These are phyloP conservation scores for Hypseocharis bilobata DNA, from an alignment of 441 rosid genomes.

Conservation along the genomic window DNA sequence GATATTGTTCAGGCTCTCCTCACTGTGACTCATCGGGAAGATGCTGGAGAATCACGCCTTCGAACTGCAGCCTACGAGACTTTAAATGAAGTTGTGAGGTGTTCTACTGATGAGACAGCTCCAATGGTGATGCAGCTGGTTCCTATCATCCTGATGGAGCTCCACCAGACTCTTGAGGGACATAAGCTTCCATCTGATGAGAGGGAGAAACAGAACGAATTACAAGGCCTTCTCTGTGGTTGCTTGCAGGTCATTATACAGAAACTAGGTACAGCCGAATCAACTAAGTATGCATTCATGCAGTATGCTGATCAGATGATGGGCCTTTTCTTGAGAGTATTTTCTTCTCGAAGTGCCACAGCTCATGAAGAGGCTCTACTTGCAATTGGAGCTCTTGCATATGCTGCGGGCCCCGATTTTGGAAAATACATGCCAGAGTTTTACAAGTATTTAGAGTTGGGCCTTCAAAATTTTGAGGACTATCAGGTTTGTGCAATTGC, in stretches of 20 bases:
- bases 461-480: slow-evolving; percentile 79
- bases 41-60: slow-evolving; percentile 71
- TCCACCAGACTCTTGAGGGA: slow-evolving; percentile 64
- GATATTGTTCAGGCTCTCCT: slow-evolving; percentile 56
- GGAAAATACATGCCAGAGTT: slow-evolving; percentile 72
- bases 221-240: slow-evolving; percentile 87
- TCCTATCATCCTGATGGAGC: slow-evolving; percentile 66
- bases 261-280: slow-evolving; percentile 65
- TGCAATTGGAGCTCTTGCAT: slow-evolving; percentile 86
- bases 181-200: slow-evolving; percentile 67
- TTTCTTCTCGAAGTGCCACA: slow-evolving; percentile 81
- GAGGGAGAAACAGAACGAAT: slow-evolving; percentile 81
- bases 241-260: slow-evolving; percentile 89
- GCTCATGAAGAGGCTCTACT: slow-evolving; percentile 98
- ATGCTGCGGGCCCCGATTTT: slow-evolving; percentile 71
- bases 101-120: slow-evolving; percentile 59
- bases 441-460: slow-evolving; percentile 69
- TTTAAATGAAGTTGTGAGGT: slow-evolving; percentile 79
- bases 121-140: slow-evolving; percentile 67
- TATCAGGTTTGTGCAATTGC: slow-evolving; percentile 89
- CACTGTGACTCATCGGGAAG: slow-evolving; percentile 55
- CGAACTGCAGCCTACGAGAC: slow-evolving; percentile 79
- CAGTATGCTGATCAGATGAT: slow-evolving; percentile 82
- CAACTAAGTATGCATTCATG: slow-evolving; percentile 40
- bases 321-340: slow-evolving; percentile 69